These are phyloP conservation scores for Choanephora cucurbitarum DNA, from an alignment of 371 early-diverging fungal genomes.

Conservation along the genomic window DNA sequence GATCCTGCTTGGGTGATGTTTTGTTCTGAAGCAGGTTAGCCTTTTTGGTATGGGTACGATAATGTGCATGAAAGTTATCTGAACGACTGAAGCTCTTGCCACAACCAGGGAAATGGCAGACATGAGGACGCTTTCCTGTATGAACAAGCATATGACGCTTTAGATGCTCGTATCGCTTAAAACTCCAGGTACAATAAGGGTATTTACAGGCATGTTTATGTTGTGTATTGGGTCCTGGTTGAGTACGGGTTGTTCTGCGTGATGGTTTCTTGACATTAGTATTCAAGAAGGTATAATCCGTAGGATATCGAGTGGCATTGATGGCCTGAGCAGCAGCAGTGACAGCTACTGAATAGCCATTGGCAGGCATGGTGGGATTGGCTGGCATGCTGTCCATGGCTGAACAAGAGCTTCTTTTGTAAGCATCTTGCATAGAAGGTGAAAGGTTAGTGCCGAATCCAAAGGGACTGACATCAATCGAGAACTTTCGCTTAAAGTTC, in stretches of 20 bases:
- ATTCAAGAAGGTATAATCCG: constrained; percentile 14
- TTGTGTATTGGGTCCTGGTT: constrained; percentile 34
- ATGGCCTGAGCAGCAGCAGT: constrained; percentile 7
- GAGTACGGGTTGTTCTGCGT: constrained; percentile 21
- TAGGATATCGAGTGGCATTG: background rate
- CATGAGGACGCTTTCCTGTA: constrained; percentile 66
- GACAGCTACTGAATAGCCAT: constrained; percentile 1
- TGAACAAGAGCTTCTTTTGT: constrained; percentile 38
- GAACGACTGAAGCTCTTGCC: constrained; percentile 75
- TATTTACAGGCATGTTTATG: constrained; percentile 40
- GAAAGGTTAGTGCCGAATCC: constrained; percentile 37
- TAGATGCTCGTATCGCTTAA: constrained; percentile 36
- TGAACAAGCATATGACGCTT: constrained; percentile 49
- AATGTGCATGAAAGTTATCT: constrained; percentile 71
- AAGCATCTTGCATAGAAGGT: constrained; percentile 33
- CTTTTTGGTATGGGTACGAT: constrained; percentile 56
- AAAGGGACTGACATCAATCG: constrained; percentile 54
- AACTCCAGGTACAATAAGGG: constrained; percentile 46
- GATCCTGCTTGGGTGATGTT: background rate
- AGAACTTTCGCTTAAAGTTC: constrained; percentile 47
- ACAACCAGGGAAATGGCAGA: constrained; percentile 69
- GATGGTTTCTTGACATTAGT: background rate
- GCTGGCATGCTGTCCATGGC: constrained; percentile 25
- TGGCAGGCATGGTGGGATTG: background rate
- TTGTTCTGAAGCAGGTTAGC: constrained; percentile 6